These are phyloP conservation scores for Saksenaea oblongispora DNA, from an alignment of 371 early-diverging fungal species.

Conservation along the genomic window DNA sequence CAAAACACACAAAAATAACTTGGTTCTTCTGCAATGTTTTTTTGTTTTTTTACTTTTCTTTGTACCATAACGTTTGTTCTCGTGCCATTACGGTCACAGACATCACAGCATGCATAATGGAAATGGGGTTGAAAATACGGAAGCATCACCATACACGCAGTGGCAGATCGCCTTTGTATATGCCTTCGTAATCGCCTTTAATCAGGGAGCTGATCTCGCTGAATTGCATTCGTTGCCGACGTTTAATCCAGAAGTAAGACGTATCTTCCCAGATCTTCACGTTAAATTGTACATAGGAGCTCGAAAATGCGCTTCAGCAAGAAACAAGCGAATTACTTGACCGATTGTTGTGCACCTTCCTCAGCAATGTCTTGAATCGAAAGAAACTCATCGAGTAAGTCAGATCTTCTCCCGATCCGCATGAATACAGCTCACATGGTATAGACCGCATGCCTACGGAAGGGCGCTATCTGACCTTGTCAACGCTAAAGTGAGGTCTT, in stretches of 20 bases:
- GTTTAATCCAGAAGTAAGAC: conserved; percentile 34
- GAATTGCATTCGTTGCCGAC: conserved; percentile 21
- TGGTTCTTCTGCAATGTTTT: not conserved
- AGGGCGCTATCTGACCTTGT: conserved; percentile 32
- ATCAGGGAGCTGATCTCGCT: conserved; percentile 13
- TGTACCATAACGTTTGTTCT: not conserved
- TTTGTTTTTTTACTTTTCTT: not conserved
- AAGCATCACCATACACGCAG: conserved; percentile 17
- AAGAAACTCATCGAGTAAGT: conserved; percentile 42
- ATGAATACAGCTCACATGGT: not conserved
- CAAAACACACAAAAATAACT: not conserved
- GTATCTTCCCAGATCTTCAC: not conserved
- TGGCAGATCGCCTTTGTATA: conserved; percentile 47
- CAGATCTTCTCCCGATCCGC: not conserved
- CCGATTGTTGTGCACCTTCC: conserved; percentile 30
- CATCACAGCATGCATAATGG: not conserved
- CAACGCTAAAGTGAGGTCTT: conserved; percentile 27
- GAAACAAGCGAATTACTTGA: conserved; percentile 22
- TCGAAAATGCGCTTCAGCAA: conserved; percentile 27
- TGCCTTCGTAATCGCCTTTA: conserved; percentile 34
- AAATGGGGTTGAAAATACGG: not conserved
- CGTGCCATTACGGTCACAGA: not conserved
- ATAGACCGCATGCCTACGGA: conserved; percentile 16
- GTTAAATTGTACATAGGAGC: conserved; percentile 20
- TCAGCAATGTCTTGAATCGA: conserved; percentile 43